These are phyloP conservation scores for Juglanconis oblonga DNA, from an alignment of 2,329 filamentous ascomycete species.

Conservation along the genomic window DNA sequence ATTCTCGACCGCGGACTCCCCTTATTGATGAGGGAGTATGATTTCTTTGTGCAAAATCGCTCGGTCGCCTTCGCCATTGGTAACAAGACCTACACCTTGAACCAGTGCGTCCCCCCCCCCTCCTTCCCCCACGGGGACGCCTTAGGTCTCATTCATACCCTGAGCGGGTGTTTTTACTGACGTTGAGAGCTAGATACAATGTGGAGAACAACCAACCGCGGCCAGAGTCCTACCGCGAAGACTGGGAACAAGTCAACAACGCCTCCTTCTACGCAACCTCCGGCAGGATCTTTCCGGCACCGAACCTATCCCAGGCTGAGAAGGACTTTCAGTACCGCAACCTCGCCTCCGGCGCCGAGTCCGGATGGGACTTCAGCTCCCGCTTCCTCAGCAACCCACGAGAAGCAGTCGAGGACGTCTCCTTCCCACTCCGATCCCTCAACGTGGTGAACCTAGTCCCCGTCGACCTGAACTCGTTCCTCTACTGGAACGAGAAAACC, in stretches of 20 bases:
- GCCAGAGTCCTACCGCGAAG: slow-evolving; percentile 65
- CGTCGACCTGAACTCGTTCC: slow-evolving; percentile 66
- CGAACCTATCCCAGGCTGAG: slow-evolving; percentile 45
- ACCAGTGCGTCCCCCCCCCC: slow-evolving; percentile 40
- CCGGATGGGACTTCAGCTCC: slow-evolving; percentile 61
- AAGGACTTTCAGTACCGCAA: slow-evolving; percentile 56
- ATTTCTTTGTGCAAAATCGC: slow-evolving; percentile 61
- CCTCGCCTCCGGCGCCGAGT: slow-evolving; percentile 63
- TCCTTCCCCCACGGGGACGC: neutral
- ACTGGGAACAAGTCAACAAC: slow-evolving; percentile 65
- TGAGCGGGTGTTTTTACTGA: neutral
- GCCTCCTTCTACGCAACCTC: slow-evolving; percentile 57
- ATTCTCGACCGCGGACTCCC: slow-evolving; percentile 60
- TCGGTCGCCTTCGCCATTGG: slow-evolving; percentile 49
- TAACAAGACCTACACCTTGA: slow-evolving; percentile 51
- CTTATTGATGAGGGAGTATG: slow-evolving; percentile 60
- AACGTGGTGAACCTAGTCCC: slow-evolving; percentile 58
- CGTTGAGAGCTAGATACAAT: slow-evolving; percentile 40
- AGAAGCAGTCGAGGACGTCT: slow-evolving; percentile 57
- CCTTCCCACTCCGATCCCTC: slow-evolving; percentile 63
- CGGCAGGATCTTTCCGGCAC: slow-evolving; percentile 56
- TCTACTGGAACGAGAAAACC: slow-evolving; percentile 62
- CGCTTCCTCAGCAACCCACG: slow-evolving; percentile 57
- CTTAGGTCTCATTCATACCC: too few species aligned
- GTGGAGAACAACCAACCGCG: slow-evolving; percentile 64